Percentiles rank a stretch among this genome's conserved stretches.
Evolutionary conservation across 176 grass and related monocot species (phyloP).

Genomic region (Rhynchospora breviuscula): DNA sequence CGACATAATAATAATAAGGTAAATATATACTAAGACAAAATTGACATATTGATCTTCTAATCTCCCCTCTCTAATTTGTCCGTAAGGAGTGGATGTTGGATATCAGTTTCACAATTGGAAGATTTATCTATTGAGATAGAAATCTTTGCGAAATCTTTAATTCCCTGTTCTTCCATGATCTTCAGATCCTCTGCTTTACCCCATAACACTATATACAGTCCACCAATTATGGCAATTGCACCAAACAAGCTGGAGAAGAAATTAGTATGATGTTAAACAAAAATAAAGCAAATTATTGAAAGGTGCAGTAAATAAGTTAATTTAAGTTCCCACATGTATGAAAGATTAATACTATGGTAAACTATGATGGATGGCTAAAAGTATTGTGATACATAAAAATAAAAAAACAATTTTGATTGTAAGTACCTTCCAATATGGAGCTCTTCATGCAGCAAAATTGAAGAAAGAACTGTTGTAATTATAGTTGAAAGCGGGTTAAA

Average conservation of each 20-base stretch:
- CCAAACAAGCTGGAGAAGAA: conserved; percentile 28
- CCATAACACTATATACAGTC: conserved; percentile 37
- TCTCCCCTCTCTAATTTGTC: neutral
- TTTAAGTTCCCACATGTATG: no score
- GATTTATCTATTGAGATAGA: neutral
- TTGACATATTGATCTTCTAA: neutral
- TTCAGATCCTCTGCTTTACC: conserved; percentile 32
- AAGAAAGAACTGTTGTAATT: conserved; percentile 44
- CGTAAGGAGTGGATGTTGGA: conserved; percentile 28
- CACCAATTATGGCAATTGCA: conserved; percentile 24
- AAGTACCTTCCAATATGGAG: conserved; percentile 54
- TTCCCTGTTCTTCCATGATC: neutral
- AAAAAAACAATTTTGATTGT: neutral
- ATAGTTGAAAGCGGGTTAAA: conserved; percentile 61
- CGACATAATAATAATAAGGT: neutral
- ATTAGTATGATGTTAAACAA: neutral
- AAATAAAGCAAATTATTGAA: neutral
- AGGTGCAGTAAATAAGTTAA: neutral
- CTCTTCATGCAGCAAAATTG: conserved; percentile 38
- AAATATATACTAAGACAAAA: neutral
- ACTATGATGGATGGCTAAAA: no score
- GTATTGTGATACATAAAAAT: no score
- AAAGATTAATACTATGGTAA: neutral
- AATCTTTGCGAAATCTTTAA: neutral
- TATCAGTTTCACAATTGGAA: neutral